A percentile compares a stretch with the other conserved stretches of the same genome.
Conservation (phyloP, 140 eudicot genomes). For the Erigeron philadelphicus region DNA sequence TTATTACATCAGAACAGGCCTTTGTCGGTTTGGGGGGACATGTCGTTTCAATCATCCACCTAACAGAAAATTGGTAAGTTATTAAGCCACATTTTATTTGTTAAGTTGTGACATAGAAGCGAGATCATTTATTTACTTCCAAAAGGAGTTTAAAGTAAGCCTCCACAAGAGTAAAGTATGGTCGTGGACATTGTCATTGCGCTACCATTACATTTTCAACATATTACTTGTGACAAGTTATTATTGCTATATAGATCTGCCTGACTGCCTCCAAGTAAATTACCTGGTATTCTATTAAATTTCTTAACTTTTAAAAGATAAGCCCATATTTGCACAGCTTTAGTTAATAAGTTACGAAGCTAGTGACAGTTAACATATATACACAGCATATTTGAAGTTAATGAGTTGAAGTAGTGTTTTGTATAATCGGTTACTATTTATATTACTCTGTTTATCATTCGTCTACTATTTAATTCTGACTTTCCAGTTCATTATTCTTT, state of each 20-base stretch:
- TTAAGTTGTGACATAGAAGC: background rate
- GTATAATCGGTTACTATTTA: background rate
- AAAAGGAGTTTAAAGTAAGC: too few relatives aligned
- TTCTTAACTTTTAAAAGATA: background rate
- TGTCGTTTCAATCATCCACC: constrained; percentile 96
- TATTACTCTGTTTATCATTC: background rate
- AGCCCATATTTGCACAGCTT: background rate
- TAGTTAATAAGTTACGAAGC: background rate
- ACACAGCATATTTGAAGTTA: background rate
- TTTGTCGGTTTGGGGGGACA: constrained; percentile 79
- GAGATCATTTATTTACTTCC: too few relatives aligned
- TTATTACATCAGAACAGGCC: constrained; percentile 87
- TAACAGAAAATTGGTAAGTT: constrained; percentile 69
- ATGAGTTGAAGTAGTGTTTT: background rate
- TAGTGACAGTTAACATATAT: background rate
- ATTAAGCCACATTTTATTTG: background rate
- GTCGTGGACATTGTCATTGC: too few relatives aligned
- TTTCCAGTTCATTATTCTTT: too few relatives aligned
- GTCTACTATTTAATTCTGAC: too few relatives aligned
- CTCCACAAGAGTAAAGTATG: too few relatives aligned
- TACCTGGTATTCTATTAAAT: background rate
- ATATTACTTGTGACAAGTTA: too few relatives aligned
- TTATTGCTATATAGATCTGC: background rate
- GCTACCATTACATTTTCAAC: too few relatives aligned
- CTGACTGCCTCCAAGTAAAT: background rate